Conservation (phyloP, 306 rosid genomes). For the Quercus gilva region DNA sequence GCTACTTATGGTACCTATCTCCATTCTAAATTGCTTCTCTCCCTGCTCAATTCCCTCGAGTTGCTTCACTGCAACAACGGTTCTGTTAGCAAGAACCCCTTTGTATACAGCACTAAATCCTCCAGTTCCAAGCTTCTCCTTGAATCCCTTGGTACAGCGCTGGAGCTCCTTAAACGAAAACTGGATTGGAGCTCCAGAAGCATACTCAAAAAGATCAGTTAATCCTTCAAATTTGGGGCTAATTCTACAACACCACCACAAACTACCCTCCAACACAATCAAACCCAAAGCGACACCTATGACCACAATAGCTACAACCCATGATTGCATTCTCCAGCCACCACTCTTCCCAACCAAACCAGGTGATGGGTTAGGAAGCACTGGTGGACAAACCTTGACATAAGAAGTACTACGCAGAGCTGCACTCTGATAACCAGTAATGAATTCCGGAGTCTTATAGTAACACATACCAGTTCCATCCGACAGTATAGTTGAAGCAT, state of each 20-base stretch:
- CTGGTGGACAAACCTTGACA: conserved; percentile 49
- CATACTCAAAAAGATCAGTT: conserved; percentile 93
- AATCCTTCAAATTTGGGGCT: conserved; percentile 42
- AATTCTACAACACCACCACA: conserved; percentile 62
- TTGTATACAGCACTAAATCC: conserved; percentile 79
- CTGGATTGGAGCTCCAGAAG: conserved; percentile 91
- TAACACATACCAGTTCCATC: conserved; percentile 53
- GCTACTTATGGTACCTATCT: conserved; percentile 81
- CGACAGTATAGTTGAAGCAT: conserved; percentile 40
- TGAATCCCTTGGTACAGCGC: conserved; percentile 72
- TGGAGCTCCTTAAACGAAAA: conserved; percentile 74
- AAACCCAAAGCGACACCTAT: conserved; percentile 51
- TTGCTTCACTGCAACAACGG: conserved; percentile 77
- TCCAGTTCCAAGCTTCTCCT: conserved; percentile 81
- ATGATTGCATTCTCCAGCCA: conserved; percentile 32
- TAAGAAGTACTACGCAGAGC: conserved; percentile 42
- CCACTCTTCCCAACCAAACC: not conserved
- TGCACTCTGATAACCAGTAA: conserved; percentile 43
- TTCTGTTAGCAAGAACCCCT: conserved; percentile 64
- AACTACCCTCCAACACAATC: conserved; percentile 58
- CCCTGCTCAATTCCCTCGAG: conserved; percentile 89
- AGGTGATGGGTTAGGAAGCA: conserved; percentile 23
- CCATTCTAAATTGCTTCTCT: conserved; percentile 88
- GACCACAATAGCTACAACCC: conserved; percentile 48
- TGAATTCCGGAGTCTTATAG: conserved; percentile 24